Conservation (phyloP, 2,329 filamentous ascomycete species). For the Cladobotryum mycophilum region DNA sequence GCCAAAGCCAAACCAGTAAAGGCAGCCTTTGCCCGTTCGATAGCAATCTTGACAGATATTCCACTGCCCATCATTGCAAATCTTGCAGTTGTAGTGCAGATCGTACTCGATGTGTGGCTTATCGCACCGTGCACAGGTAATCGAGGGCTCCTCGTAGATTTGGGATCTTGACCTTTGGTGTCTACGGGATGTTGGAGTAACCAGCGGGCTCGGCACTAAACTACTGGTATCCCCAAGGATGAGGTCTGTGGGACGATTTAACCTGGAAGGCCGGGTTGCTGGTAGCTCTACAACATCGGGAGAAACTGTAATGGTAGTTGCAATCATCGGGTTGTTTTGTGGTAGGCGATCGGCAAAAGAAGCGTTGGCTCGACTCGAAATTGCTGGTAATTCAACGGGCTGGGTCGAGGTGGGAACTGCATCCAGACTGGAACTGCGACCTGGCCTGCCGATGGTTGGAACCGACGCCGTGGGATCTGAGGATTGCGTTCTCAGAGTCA, state of each 20-base stretch:
- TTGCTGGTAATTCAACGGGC: conserved; percentile 17
- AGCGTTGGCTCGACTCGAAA: conserved; percentile 18
- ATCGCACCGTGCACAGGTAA: conserved; percentile 66
- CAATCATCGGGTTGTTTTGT: conserved; percentile 17
- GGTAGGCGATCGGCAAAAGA: conserved; percentile 34
- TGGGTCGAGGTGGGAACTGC: conserved; percentile 22
- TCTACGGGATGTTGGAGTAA: conserved; percentile 26
- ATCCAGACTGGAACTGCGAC: conserved; percentile 35
- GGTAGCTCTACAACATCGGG: conserved; percentile 15
- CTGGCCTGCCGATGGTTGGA: conserved; percentile 22
- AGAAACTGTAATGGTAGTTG: not conserved
- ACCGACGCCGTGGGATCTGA: conserved; percentile 35
- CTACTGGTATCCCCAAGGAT: conserved; percentile 27
- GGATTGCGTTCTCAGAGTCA: conserved; percentile 40
- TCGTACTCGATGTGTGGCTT: conserved; percentile 74
- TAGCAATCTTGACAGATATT: conserved; percentile 77
- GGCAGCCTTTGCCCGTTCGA: conserved; percentile 67
- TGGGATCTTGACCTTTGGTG: conserved; percentile 40
- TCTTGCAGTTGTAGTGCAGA: conserved; percentile 74
- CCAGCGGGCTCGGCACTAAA: conserved; percentile 25
- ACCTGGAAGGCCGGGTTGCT: conserved; percentile 17
- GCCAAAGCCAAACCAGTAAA: conserved; percentile 85
- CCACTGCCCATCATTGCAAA: conserved; percentile 54
- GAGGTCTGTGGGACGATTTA: conserved; percentile 34
- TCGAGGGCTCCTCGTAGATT: conserved; percentile 62